These are phyloP conservation scores for Leavenworthia alabamica DNA, from an alignment of 345 rosid genomes.

Conservation along the genomic window DNA sequence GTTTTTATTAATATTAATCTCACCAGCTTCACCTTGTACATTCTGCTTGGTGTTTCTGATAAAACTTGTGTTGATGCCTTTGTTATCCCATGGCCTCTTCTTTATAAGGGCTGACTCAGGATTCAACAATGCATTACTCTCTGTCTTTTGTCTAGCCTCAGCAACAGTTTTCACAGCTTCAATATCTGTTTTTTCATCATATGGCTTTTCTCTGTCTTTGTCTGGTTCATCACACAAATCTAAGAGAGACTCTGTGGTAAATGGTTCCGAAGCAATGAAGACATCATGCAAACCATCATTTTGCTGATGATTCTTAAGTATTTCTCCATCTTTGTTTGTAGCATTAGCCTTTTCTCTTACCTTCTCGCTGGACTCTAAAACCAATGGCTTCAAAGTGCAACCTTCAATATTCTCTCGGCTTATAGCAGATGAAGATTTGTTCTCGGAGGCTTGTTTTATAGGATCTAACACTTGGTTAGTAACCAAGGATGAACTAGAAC, in stretches of 20 bases:
- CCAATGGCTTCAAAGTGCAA: slow-evolving; percentile 2
- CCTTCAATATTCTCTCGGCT: slow-evolving; percentile 16
- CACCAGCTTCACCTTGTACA: slow-evolving; percentile 25
- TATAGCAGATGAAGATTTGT: slow-evolving; percentile 17
- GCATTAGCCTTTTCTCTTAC: slow-evolving; percentile 6
- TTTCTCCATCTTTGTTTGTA: slow-evolving; percentile 28
- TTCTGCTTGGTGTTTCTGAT: slow-evolving; percentile 30
- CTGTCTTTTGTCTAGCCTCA: slow-evolving; percentile 27
- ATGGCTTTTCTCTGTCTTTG: slow-evolving; percentile 18
- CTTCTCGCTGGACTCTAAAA: slow-evolving; percentile 8
- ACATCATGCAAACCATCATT: slow-evolving; percentile 12
- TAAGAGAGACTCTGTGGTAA: slow-evolving; percentile 35
- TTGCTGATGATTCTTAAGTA: slow-evolving; percentile 21
- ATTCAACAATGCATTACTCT: slow-evolving; percentile 29
- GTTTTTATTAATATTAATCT: background rate
- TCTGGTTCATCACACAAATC: slow-evolving; percentile 37
- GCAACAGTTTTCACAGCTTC: slow-evolving; percentile 29
- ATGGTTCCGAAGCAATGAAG: slow-evolving; percentile 28
- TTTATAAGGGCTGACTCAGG: slow-evolving; percentile 19
- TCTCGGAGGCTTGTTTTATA: slow-evolving; percentile 14
- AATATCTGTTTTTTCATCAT: slow-evolving; percentile 8
- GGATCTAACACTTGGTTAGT: slow-evolving; percentile 31
- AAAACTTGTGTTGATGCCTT: slow-evolving; percentile 19
- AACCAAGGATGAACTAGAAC: slow-evolving; percentile 31
- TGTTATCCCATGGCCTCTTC: slow-evolving; percentile 16